Evolutionary conservation across 805 yeast genomes (phyloP).

Genomic region (Candida nitratophila): DNA sequence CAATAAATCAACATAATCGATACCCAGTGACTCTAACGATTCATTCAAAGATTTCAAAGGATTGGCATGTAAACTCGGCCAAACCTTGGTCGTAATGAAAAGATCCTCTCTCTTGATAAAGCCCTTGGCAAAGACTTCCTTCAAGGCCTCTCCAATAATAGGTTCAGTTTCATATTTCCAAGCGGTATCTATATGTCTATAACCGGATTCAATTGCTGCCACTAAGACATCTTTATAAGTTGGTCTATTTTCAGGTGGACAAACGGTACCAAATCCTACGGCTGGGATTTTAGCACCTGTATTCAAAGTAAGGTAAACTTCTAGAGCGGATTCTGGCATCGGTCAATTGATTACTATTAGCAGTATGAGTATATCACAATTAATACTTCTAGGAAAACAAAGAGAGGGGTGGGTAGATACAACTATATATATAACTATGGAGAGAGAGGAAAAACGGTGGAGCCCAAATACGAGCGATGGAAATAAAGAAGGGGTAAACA

Average conservation of each 20-base stretch:
- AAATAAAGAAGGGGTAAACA: too few relatives aligned
- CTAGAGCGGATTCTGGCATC: background rate
- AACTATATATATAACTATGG: too few relatives aligned
- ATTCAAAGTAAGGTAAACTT: slow-evolving; percentile 37
- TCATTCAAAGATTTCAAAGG: slow-evolving; percentile 34
- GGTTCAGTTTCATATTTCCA: slow-evolving; percentile 41
- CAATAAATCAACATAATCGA: slow-evolving; percentile 39
- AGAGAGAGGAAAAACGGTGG: too few relatives aligned
- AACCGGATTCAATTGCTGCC: slow-evolving; percentile 33
- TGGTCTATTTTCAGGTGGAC: slow-evolving; percentile 5
- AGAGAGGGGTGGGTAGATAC: too few relatives aligned
- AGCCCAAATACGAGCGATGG: too few relatives aligned
- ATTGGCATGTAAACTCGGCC: slow-evolving; percentile 38
- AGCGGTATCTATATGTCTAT: slow-evolving; percentile 46
- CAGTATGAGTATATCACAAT: too few relatives aligned
- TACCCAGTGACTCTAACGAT: slow-evolving; percentile 33
- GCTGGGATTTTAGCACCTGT: slow-evolving; percentile 59
- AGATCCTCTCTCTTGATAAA: slow-evolving; percentile 43
- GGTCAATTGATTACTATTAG: too few relatives aligned
- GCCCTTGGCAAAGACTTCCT: slow-evolving; percentile 40
- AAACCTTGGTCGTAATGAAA: slow-evolving; percentile 69
- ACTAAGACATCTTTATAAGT: slow-evolving; percentile 14
- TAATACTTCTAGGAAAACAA: too few relatives aligned
- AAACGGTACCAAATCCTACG: slow-evolving; percentile 64
- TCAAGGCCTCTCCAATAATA: slow-evolving; percentile 37